Evolutionary conservation across 2,329 filamentous ascomycete genomes (phyloP).

Genomic region (Colletotrichum tropicale): DNA sequence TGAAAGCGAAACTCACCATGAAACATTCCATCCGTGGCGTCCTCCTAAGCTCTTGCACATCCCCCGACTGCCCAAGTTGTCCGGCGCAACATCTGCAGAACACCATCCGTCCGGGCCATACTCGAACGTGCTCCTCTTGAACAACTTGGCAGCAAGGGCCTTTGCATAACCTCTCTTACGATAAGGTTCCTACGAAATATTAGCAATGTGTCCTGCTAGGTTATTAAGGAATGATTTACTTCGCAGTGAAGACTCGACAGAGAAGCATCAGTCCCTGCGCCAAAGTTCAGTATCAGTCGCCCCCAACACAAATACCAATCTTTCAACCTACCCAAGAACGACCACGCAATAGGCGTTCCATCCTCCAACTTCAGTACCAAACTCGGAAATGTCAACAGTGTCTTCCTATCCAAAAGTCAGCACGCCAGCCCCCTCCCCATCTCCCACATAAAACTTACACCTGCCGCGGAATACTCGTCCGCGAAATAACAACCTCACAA

Average conservation of each 20-base stretch:
- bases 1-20: slow-evolving; percentile 56
- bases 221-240: slow-evolving; percentile 25
- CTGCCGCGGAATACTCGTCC: slow-evolving; percentile 61
- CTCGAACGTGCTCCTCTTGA: slow-evolving; percentile 51
- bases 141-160: slow-evolving; percentile 60
- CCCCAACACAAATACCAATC: too few relatives aligned
- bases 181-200: slow-evolving; percentile 46
- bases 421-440: neutral
- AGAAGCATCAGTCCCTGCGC: slow-evolving; percentile 61
- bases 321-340: slow-evolving; percentile 59
- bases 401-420: slow-evolving; percentile 35
- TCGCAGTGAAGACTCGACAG: slow-evolving; percentile 66
- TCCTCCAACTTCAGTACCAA: slow-evolving; percentile 49
- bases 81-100: slow-evolving; percentile 67
- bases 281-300: neutral
- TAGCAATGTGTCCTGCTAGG: neutral
- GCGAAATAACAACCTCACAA: slow-evolving; percentile 56
- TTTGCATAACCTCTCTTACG: slow-evolving; percentile 69
- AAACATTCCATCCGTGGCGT: slow-evolving; percentile 56
- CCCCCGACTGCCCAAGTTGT: slow-evolving; percentile 64
- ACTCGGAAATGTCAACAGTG: slow-evolving; percentile 49
- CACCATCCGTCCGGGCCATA: slow-evolving; percentile 57
- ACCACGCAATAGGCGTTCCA: slow-evolving; percentile 65
- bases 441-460: slow-evolving; percentile 41
- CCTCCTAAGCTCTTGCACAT: slow-evolving; percentile 69